Percentiles rank a stretch among this genome's conserved stretches.
phyloP scores from a whole-genome alignment of 2,329 filamentous ascomycete genomes.

The Fusarium neocosmosporiellum region DNA sequence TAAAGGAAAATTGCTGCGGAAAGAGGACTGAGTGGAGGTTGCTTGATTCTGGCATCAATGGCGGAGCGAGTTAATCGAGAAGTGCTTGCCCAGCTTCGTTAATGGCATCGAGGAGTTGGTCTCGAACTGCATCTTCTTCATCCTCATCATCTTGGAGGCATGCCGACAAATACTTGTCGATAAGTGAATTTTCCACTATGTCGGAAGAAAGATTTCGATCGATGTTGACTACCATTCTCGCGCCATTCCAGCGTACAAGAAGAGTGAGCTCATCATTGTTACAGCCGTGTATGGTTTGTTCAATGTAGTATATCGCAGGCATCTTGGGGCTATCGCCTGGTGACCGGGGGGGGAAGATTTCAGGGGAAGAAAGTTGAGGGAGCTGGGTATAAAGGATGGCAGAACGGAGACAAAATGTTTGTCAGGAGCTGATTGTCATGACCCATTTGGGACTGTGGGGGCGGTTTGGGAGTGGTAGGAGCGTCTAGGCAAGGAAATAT shows the following conservation, averaged over 20 bases:
- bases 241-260: background rate
- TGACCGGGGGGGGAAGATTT: no score
- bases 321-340: background rate
- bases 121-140: background rate
- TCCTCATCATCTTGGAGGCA: background rate
- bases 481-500: no score
- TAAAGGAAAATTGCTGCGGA: background rate
- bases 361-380: background rate
- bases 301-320: slow-evolving; percentile 1
- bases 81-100: background rate
- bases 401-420: no score
- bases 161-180: background rate
- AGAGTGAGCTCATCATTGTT: background rate
- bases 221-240: background rate
- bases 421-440: no score
- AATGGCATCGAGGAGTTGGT: background rate
- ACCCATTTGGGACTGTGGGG: no score
- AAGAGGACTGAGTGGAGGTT: slow-evolving; percentile 4
- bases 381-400: background rate
- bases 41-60: background rate
- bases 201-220: background rate
- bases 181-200: background rate
- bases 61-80: background rate
- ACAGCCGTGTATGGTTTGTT: background rate
- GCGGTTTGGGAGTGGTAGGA: no score